phyloP scores from a whole-genome alignment of 352 stramenopile genomes.

The Pythium rhizo-oryzae region DNA sequence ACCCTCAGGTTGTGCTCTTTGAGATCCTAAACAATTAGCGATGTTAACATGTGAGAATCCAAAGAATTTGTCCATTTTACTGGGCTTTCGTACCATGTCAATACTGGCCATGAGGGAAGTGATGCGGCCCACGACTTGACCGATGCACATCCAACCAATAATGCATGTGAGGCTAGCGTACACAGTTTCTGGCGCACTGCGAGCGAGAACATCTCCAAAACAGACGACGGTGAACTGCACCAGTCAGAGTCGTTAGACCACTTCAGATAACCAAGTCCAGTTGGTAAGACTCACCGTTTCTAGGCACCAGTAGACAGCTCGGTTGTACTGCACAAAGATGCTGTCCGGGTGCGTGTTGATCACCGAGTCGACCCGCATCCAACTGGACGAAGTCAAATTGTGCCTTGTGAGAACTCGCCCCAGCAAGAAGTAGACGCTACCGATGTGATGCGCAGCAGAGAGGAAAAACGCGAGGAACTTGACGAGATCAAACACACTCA shows the following conservation, averaged over 20 bases:
- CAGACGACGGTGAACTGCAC: conserved; percentile 79
- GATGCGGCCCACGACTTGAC: conserved; percentile 68
- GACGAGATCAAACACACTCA: conserved; percentile 36
- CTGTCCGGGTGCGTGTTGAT: conserved; percentile 49
- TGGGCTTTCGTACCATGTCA: conserved; percentile 38
- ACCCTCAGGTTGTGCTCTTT: conserved; percentile 51
- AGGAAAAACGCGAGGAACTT: conserved; percentile 36
- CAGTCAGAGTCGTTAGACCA: not conserved
- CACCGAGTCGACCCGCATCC: conserved; percentile 59
- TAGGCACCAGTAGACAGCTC: conserved; percentile 80
- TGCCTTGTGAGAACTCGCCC: conserved; percentile 20
- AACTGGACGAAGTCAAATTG: conserved; percentile 32
- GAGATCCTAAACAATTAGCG: conserved; percentile 23
- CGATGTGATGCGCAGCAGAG: conserved; percentile 31
- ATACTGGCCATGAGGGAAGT: conserved; percentile 70
- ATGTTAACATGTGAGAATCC: not conserved
- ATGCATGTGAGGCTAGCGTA: conserved; percentile 66
- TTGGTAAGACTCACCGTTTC: conserved; percentile 50
- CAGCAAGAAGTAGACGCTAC: conserved; percentile 34
- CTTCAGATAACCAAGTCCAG: too few species aligned
- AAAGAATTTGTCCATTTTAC: not conserved
- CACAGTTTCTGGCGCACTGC: conserved; percentile 56
- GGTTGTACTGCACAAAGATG: conserved; percentile 59
- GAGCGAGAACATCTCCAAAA: conserved; percentile 67
- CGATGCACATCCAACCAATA: conserved; percentile 76